Base-by-base conservation (phyloP, 2,329 filamentous ascomycete species). In the Monosporascus cannonballus region DNA sequence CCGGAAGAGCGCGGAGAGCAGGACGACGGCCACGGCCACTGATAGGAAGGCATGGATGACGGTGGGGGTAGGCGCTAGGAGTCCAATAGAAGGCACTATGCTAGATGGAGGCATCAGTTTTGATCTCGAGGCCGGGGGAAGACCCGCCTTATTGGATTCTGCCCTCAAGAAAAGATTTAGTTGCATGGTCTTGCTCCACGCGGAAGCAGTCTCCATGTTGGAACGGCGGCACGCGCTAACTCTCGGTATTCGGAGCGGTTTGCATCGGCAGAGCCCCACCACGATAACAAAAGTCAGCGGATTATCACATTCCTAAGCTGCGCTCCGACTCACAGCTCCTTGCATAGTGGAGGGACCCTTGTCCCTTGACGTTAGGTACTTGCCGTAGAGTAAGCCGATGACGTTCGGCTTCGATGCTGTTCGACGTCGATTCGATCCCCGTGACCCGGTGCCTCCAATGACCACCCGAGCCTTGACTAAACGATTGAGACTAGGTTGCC, bases 21-120 rank as follows among this genome's bases (percentile, higher is more conserved):
- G 61, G 88, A 96, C 74, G 89, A 94, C 66, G 91, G 90, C 53
- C 90, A 95, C 73, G 90, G 87, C 51, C 90, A 96, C 76, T 94
- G 81, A 67, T 68, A 54, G 48, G 46, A 51, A 53, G 51, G 48
- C 24, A 52, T 51, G 47, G 57, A 56, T 51, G 55, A 47, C 37
- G 39, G 38, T 27, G 50, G 50, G 47, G 49, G 36, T 48, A 57
- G n/a, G 37, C n/a, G 14, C 20, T 15, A n/a, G 34, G 24, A 14
- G 42, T 24, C 38, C 38, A 11, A 25, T 25, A 46, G 42, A 27
- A 46, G 42, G 42, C 24, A 46, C 24, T n/a, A 30, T 25, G 24
- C 22, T 25, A 17, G 42, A 27, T 46, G 24, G 7, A 46, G 14
- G 25, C 17, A 14, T 22, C n/a, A 25, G 20, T 18, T 46, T 46